These are phyloP conservation scores for Bidens hawaiensis DNA, from an alignment of 140 eudicot genomes.

Conservation along the genomic window DNA sequence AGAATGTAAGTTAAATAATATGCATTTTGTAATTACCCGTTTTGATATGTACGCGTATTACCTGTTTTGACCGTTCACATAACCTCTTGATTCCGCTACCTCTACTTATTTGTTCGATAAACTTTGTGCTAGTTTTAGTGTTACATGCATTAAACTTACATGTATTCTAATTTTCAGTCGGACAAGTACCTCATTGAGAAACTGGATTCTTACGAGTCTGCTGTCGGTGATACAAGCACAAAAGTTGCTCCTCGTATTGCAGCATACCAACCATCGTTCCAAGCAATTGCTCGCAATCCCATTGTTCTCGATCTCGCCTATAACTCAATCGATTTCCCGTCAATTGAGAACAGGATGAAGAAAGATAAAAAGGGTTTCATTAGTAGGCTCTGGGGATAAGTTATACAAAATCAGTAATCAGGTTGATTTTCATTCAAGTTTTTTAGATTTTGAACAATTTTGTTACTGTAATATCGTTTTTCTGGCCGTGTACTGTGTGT, in stretches of 20 bases:
- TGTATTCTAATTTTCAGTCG: slow-evolving; percentile 31
- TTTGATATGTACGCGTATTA: no score
- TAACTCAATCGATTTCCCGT: slow-evolving; percentile 70
- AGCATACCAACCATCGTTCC: slow-evolving; percentile 73
- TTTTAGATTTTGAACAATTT: slow-evolving; percentile 30
- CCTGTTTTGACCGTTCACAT: no score
- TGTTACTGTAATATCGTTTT: slow-evolving; percentile 24
- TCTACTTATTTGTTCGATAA: no score
- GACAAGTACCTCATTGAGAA: slow-evolving; percentile 71
- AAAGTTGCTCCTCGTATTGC: slow-evolving; percentile 65
- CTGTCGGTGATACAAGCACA: slow-evolving; percentile 67
- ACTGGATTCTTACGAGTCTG: slow-evolving; percentile 77
- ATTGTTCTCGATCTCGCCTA: slow-evolving; percentile 83
- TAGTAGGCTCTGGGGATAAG: slow-evolving; percentile 78
- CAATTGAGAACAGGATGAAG: slow-evolving; percentile 86
- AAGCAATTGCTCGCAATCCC: slow-evolving; percentile 74
- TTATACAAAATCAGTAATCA: slow-evolving; percentile 6
- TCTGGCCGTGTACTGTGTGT: slow-evolving; percentile 18
- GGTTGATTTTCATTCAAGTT: not conserved
- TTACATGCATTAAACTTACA: slow-evolving; percentile 16
- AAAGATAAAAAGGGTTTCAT: slow-evolving; percentile 74
- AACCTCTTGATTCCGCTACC: no score
- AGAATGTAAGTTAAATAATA: no score
- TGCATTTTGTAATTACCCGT: no score
- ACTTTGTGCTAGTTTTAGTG: no score